phyloP scores from a whole-genome alignment of 805 yeast species.

The Ogataea trehaloabstinens region DNA sequence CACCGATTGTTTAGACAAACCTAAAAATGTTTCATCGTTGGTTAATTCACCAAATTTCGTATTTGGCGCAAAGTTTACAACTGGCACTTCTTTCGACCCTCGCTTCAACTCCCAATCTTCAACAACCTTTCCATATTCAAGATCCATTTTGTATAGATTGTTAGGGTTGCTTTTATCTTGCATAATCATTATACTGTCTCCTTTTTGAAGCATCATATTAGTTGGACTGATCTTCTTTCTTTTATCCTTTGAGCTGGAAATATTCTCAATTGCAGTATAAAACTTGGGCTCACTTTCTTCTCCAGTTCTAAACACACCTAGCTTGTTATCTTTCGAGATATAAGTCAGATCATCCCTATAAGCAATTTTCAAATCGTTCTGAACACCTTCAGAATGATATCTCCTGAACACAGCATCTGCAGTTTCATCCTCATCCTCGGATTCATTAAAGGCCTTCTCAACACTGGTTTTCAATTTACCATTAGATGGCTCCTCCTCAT shows the following conservation, averaged over 20 bases:
- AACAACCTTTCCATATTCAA: slow-evolving; percentile 75
- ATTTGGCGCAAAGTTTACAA: slow-evolving; percentile 65
- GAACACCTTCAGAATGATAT: slow-evolving; percentile 33
- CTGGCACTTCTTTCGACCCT: slow-evolving; percentile 34
- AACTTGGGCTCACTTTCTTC: slow-evolving; percentile 54
- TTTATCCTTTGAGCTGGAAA: slow-evolving; percentile 51
- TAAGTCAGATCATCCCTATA: slow-evolving; percentile 67
- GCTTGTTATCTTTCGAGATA: slow-evolving; percentile 73
- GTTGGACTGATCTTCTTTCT: slow-evolving; percentile 45
- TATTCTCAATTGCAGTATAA: slow-evolving; percentile 63
- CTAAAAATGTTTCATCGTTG: slow-evolving; percentile 70
- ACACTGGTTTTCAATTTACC: slow-evolving; percentile 28
- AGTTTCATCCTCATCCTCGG: slow-evolving; percentile 37
- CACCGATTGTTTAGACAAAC: slow-evolving; percentile 61
- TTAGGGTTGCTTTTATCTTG: slow-evolving; percentile 48
- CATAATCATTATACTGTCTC: slow-evolving; percentile 66
- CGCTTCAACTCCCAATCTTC: slow-evolving; percentile 73
- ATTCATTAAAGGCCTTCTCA: slow-evolving; percentile 9
- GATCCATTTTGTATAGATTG: slow-evolving; percentile 69
- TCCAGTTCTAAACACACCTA: slow-evolving; percentile 75
- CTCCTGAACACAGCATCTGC: slow-evolving; percentile 27
- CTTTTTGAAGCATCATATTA: slow-evolving; percentile 73
- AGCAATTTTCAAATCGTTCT: slow-evolving; percentile 70
- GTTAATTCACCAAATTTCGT: slow-evolving; percentile 72
- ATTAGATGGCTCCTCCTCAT: slow-evolving; percentile 31